phyloP scores from a whole-genome alignment of 2,329 filamentous ascomycete species.

The Elsinoe batatas region DNA sequence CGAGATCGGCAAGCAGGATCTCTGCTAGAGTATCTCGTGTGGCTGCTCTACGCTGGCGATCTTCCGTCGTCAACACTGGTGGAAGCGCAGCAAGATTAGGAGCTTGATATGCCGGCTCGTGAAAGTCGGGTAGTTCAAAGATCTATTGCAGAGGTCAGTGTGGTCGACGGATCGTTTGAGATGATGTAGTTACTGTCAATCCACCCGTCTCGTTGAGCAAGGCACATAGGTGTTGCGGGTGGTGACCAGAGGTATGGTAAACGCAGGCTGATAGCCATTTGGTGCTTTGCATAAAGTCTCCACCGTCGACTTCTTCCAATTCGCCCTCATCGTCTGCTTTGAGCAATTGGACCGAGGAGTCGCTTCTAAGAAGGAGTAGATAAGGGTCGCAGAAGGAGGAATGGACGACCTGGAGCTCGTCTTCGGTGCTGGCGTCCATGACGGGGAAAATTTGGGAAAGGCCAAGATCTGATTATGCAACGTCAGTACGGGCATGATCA shows the following conservation, averaged over 20 bases:
- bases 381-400: conserved; percentile 84
- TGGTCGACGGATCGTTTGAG: too few species aligned
- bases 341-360: conserved; percentile 68
- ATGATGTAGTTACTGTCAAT: conserved; percentile 51
- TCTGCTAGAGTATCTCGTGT: conserved; percentile 67
- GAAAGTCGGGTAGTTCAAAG: conserved; percentile 65
- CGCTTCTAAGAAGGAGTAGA: conserved; percentile 71
- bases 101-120: conserved; percentile 60
- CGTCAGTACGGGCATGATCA: background rate
- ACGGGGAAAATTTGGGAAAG: conserved; percentile 87
- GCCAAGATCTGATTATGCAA: conserved; percentile 54
- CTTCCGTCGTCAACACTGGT: conserved; percentile 62
- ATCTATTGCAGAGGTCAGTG: conserved; percentile 41
- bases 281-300: conserved; percentile 48
- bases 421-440: conserved; percentile 79
- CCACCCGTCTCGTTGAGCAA: conserved; percentile 65
- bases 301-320: conserved; percentile 67
- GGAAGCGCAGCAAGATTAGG: conserved; percentile 72
- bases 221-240: conserved; percentile 58
- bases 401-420: conserved; percentile 65
- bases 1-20: conserved; percentile 73
- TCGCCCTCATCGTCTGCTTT: conserved; percentile 74
- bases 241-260: conserved; percentile 53
- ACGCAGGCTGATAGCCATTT: conserved; percentile 79
- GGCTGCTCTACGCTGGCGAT: conserved; percentile 57